Evolutionary conservation across 352 stramenopile genomes (phyloP), one percentile per base, ranked within the genome.

Genomic region (Pythium insidiosum): DNA sequence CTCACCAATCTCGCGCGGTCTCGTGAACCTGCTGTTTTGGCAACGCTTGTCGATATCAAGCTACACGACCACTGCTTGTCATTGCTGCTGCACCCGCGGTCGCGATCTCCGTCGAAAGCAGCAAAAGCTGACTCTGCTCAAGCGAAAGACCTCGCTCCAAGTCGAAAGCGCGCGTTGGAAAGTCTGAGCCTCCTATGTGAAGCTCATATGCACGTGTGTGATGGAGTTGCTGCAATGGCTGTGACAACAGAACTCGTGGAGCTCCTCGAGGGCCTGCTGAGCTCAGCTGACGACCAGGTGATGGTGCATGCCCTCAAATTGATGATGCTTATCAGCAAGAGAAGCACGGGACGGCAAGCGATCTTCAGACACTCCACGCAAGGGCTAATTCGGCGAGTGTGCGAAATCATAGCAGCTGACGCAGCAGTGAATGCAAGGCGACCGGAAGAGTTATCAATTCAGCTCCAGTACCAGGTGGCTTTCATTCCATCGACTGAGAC

Each of bases 11-110:
- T 86, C 12, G 52, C 70, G 1, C 25, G 42, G 6, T 60, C 61
- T 20, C 53, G 50, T 4, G 26, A 60, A n/a, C n/a, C n/a, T n/a
- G n/a, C n/a, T 37, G 64, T 69, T 10, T 57, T 44, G 6, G 37
- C 48, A 1, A 45, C 54, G 6, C 41, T 86, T 15, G 35, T 62
- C 7, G 49, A 57, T 7, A 63, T 50, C 13, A 83, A 80, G 39
- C 42, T 84, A 15, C 68, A 73, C 16, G 63, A 62, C 13, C 57
- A 81, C 24, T 75, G 77, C 30, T 34, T 79, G 20, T 56, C 52
- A 12, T 77, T 55, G 34, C 25, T 80, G 16, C 39, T 78, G 6
- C 7, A 37, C 10, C 16, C 28, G 20, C 36, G 18, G 9, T 19
- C 36, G n/a, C 12, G 30, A 16, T 23, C n/a, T n/a, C n/a, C n/a